Percentiles rank a stretch among this genome's conserved stretches.
Evolutionary conservation across 169 alveolate genomes (phyloP).

Genomic region (Eimeria falciformis): DNA sequence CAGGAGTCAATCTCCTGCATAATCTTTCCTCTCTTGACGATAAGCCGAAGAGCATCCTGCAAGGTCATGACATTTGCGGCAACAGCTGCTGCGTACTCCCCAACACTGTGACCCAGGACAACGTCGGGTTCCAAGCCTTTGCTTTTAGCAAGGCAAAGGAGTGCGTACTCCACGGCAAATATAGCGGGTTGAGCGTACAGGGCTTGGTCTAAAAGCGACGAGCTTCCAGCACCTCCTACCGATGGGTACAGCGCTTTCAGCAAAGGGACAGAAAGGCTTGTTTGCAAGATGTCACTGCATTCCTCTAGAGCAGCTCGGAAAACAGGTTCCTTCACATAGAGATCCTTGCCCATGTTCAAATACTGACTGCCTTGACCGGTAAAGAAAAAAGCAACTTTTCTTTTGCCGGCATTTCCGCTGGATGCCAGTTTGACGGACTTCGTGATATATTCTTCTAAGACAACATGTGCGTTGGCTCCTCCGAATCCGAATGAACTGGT

Average conservation of each 20-base stretch:
- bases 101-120: constrained; percentile 82
- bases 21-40: constrained; percentile 73
- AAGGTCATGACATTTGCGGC: constrained; percentile 77
- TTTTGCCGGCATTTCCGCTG: background rate
- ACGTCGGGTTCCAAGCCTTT: constrained; percentile 81
- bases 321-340: constrained; percentile 73
- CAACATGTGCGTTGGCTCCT: constrained; percentile 83
- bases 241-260: constrained; percentile 36
- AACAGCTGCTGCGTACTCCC: constrained; percentile 83
- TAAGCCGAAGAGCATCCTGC: constrained; percentile 76
- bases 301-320: constrained; percentile 78
- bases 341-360: constrained; percentile 80
- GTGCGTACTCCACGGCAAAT: constrained; percentile 80
- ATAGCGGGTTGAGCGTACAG: constrained; percentile 79
- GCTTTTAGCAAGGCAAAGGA: constrained; percentile 71
- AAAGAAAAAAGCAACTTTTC: constrained; percentile 78
- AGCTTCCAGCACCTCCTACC: background rate
- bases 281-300: constrained; percentile 72
- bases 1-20: constrained; percentile 43
- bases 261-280: constrained; percentile 27
- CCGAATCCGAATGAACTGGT: constrained; percentile 84
- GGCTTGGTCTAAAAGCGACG: constrained; percentile 41
- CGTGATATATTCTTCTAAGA: constrained; percentile 49
- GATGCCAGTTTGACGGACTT: background rate
- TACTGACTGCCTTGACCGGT: constrained; percentile 82